phyloP scores from a whole-genome alignment of 2,329 filamentous ascomycete species.

The Colletotrichum ledebouriae region DNA sequence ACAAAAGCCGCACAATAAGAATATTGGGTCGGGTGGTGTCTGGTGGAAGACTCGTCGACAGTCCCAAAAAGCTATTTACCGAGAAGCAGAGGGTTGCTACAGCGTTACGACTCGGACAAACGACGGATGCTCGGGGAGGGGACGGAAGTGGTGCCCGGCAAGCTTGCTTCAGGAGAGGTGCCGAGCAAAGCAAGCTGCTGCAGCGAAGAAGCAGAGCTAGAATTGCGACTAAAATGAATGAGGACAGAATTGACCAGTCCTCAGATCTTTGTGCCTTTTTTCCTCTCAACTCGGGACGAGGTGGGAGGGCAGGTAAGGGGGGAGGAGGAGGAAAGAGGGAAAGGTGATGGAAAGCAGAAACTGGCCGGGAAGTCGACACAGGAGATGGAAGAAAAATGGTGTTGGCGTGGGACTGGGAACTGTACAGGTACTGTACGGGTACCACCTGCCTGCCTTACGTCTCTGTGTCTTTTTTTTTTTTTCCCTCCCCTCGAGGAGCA shows the following conservation, averaged over 20 bases:
- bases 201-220: constrained; percentile 37
- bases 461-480: constrained; percentile 6
- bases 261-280: constrained; percentile 39
- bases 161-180: constrained; percentile 43
- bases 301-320: constrained; percentile 37
- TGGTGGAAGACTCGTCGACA: constrained; percentile 23
- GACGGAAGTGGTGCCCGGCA: constrained; percentile 41
- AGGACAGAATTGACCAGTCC: constrained; percentile 38
- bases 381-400: constrained; percentile 42
- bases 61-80: constrained; percentile 28
- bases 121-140: constrained; percentile 41
- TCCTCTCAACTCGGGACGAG: constrained; percentile 42
- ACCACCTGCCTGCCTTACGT: constrained; percentile 13
- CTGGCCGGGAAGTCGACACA: constrained; percentile 44
- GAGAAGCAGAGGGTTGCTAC: constrained; percentile 30
- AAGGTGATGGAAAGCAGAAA: constrained; percentile 48
- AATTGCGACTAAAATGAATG: constrained; percentile 39
- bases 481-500: neutral
- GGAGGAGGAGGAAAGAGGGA: constrained; percentile 43
- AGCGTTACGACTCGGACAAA: constrained; percentile 42
- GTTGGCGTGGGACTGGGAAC: constrained; percentile 43
- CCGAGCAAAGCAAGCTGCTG: constrained; percentile 41
- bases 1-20: constrained; percentile 40
- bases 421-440: neutral
- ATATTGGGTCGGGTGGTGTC: constrained; percentile 30